phyloP scores from a whole-genome alignment of 306 rosid genomes.

The Gynostemma pentaphyllum region DNA sequence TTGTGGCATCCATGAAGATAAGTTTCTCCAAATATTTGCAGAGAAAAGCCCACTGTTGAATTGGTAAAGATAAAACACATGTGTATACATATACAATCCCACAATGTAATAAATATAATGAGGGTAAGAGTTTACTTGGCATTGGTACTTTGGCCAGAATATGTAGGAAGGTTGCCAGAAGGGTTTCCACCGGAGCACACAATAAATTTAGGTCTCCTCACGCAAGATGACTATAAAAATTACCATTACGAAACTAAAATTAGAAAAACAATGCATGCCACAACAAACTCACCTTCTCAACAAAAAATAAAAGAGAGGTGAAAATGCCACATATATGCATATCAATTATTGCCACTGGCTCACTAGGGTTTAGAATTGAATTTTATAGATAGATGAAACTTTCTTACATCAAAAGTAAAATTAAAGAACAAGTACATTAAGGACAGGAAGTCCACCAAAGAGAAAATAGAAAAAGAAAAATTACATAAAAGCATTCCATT shows the following conservation, averaged over 20 bases:
- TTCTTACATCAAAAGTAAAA: no score
- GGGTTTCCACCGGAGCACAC: constrained; percentile 89
- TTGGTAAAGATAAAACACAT: constrained; percentile 4
- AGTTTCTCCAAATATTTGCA: constrained; percentile 75
- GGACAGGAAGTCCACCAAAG: no score
- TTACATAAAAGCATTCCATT: no score
- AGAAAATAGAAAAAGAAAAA: no score
- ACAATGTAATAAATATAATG: background rate
- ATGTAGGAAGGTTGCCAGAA: constrained; percentile 61
- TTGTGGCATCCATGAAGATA: constrained; percentile 68
- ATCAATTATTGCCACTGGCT: background rate
- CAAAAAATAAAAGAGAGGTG: background rate
- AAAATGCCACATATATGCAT: background rate
- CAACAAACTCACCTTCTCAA: background rate
- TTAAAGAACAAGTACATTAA: no score
- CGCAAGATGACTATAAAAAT: constrained; percentile 65
- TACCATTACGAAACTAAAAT: background rate
- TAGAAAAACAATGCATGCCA: background rate
- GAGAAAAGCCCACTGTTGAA: constrained; percentile 55
- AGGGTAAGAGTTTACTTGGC: constrained; percentile 31
- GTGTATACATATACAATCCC: background rate
- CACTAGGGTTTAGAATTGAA: background rate
- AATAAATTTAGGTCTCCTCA: constrained; percentile 89
- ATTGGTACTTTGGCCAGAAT: constrained; percentile 55
- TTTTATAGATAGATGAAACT: no score